Evolutionary conservation across 768 basidiomycete genomes (phyloP).

Genomic region (Kwoniella newhampshirensis): DNA sequence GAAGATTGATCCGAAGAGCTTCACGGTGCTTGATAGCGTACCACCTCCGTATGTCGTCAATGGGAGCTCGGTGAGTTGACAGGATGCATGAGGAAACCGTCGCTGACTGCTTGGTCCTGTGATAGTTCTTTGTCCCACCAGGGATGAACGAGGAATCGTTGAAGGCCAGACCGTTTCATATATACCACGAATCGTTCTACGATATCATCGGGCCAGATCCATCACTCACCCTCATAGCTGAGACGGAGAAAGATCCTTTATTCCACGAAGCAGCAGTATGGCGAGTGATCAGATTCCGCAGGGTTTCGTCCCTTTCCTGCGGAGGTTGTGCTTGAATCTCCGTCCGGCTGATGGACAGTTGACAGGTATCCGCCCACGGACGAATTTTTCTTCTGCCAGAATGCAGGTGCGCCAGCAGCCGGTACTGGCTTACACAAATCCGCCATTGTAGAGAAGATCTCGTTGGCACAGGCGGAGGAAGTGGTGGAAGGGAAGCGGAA

Average conservation of each 20-base stretch:
- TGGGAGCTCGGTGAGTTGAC: constrained; percentile 26
- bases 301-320: no score
- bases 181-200: constrained; percentile 62
- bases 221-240: constrained; percentile 63
- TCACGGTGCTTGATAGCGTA: constrained; percentile 31
- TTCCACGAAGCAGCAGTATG: constrained; percentile 67
- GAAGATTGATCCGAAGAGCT: constrained; percentile 31
- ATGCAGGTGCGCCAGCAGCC: constrained; percentile 66
- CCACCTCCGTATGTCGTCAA: constrained; percentile 28
- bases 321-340: no score
- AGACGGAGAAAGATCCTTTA: constrained; percentile 65
- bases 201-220: constrained; percentile 62
- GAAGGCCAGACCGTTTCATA: constrained; percentile 57
- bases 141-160: constrained; percentile 60
- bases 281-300: constrained; percentile 12
- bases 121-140: constrained; percentile 60
- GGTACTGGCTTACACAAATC: constrained; percentile 66
- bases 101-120: no score
- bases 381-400: constrained; percentile 71
- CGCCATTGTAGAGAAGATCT: constrained; percentile 66
- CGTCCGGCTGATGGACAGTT: no score
- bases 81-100: no score
- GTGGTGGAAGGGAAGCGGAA: background rate
- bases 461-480: constrained; percentile 59
- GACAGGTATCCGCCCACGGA: constrained; percentile 62